Conservation (phyloP, 495 filamentous ascomycete genomes). For the Aspergillus indologenus region DNA sequence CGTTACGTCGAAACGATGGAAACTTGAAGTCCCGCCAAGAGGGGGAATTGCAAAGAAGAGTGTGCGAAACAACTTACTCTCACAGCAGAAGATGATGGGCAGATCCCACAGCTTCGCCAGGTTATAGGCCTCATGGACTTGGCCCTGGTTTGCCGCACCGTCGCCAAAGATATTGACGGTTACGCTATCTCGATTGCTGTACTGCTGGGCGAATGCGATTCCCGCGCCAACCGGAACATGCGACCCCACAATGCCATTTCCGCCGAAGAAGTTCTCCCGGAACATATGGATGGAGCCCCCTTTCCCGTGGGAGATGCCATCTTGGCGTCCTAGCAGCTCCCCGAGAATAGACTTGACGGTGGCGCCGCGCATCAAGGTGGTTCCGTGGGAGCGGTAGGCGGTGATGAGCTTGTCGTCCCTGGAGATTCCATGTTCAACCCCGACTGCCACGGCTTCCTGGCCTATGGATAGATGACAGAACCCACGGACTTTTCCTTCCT, state of each 20-base stretch:
- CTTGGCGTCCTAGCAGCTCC: slow-evolving; percentile 81
- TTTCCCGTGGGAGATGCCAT: slow-evolving; percentile 90
- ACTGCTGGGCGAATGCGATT: slow-evolving; percentile 88
- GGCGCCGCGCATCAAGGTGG: slow-evolving; percentile 86
- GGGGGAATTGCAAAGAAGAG: background rate
- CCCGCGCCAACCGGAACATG: slow-evolving; percentile 90
- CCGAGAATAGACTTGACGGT: slow-evolving; percentile 84
- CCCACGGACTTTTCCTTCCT: slow-evolving; percentile 34
- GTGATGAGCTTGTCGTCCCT: slow-evolving; percentile 87
- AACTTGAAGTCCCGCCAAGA: background rate
- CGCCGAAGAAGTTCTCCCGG: slow-evolving; percentile 86
- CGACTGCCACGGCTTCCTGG: slow-evolving; percentile 89
- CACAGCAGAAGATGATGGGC: slow-evolving; percentile 85
- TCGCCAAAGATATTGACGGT: slow-evolving; percentile 86
- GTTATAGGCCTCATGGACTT: slow-evolving; percentile 96
- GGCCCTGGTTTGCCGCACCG: slow-evolving; percentile 90
- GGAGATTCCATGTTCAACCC: slow-evolving; percentile 85
- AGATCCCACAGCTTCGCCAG: slow-evolving; percentile 96
- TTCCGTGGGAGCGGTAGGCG: slow-evolving; percentile 91
- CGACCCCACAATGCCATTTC: slow-evolving; percentile 92
- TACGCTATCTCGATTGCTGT: slow-evolving; percentile 63
- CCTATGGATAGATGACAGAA: slow-evolving; percentile 33
- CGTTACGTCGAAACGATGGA: background rate
- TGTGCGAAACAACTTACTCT: slow-evolving; percentile 60
- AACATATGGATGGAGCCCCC: slow-evolving; percentile 99